Evolutionary conservation across 2,329 filamentous ascomycete genomes (phyloP).

Genomic region (Colletotrichum caudatum): DNA sequence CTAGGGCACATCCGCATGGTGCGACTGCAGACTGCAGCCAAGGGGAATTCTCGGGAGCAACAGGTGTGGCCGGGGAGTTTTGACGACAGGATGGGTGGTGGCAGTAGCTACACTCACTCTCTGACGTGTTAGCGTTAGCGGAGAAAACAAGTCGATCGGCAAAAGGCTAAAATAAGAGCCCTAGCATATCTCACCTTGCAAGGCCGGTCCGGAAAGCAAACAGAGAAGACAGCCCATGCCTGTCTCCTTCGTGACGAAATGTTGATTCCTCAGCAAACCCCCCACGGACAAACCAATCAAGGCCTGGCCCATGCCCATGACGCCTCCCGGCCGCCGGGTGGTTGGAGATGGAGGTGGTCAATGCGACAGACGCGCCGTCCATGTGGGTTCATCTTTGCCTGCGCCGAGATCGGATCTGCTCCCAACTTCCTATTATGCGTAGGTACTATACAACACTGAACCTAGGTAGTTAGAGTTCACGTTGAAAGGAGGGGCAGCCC

Average conservation of each 20-base stretch:
- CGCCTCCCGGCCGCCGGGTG: constrained; percentile 5
- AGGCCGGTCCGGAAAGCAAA: background rate
- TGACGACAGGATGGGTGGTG: constrained; percentile 10
- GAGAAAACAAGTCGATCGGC: background rate
- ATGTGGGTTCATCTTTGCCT: constrained; percentile 34
- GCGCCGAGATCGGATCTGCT: constrained; percentile 20
- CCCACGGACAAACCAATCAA: background rate
- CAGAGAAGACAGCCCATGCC: background rate
- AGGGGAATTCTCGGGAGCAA: background rate
- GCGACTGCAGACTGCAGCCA: background rate
- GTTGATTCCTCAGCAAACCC: background rate
- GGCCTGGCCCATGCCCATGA: constrained; percentile 3
- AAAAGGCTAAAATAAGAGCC: background rate
- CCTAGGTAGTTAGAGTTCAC: constrained; percentile 15
- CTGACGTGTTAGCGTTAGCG: constrained; percentile 4
- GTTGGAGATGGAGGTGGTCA: constrained; percentile 28
- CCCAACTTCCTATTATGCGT: background rate
- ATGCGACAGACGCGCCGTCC: constrained; percentile 24
- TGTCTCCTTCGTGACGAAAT: constrained; percentile 5
- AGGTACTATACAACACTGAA: background rate
- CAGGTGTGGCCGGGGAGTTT: constrained; percentile 27
- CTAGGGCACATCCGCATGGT: background rate
- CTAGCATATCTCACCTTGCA: constrained; percentile 3
- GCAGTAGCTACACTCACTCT: background rate
- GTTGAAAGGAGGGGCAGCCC: constrained; percentile 29